Conservation (phyloP, 2,329 filamentous ascomycete species). For the Penicillium occitanis region DNA sequence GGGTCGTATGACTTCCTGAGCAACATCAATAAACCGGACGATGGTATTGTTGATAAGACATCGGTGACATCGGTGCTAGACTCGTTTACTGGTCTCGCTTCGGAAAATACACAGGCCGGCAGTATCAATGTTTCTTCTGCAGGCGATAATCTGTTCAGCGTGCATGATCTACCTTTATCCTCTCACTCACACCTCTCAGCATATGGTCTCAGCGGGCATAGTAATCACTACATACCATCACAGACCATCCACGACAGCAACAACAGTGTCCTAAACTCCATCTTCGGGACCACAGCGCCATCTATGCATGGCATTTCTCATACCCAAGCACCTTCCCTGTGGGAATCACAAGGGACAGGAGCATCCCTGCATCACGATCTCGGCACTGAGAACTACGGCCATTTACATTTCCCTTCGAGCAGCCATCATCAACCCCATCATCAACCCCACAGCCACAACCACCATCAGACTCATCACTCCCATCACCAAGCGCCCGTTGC, state of each 20-base stretch:
- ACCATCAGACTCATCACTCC: constrained; percentile 15
- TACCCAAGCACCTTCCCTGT: constrained; percentile 28
- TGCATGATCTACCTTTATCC: constrained; percentile 37
- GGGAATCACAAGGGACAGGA: constrained; percentile 31
- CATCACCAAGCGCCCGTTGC: constrained; percentile 33
- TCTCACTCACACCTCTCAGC: constrained; percentile 32
- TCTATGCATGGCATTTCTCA: constrained; percentile 39
- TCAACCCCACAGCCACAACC: constrained; percentile 4
- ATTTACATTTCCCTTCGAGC: constrained; percentile 33
- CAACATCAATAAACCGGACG: constrained; percentile 37
- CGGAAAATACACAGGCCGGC: constrained; percentile 34
- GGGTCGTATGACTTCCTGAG: constrained; percentile 37
- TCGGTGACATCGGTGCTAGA: constrained; percentile 39
- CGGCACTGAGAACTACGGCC: constrained; percentile 32
- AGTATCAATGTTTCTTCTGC: constrained; percentile 32
- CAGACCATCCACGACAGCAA: constrained; percentile 35
- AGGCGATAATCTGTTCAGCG: constrained; percentile 35
- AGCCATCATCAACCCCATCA: constrained; percentile 27
- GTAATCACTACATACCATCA: constrained; percentile 35
- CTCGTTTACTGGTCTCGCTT: constrained; percentile 33
- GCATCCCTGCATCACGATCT: constrained; percentile 33
- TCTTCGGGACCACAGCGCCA: constrained; percentile 34
- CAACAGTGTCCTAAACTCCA: constrained; percentile 33
- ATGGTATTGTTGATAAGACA: constrained; percentile 35
- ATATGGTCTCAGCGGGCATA: constrained; percentile 35